phyloP scores from a whole-genome alignment of 2,329 filamentous ascomycete species.

The Tolypocladium sp. region DNA sequence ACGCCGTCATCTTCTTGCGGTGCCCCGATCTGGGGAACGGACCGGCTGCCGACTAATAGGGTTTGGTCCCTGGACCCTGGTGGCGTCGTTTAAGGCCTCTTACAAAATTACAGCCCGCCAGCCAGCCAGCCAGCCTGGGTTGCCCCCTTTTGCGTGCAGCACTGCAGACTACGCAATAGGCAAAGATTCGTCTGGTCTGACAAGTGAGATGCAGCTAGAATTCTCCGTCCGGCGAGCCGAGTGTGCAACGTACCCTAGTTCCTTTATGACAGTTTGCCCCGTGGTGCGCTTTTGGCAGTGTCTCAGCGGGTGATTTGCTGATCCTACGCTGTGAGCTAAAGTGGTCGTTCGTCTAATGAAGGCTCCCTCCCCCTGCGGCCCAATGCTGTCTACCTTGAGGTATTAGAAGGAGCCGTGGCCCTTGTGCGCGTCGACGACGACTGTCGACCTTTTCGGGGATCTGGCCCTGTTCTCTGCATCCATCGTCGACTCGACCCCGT shows the following conservation, averaged over 20 bases:
- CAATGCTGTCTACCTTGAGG: not conserved
- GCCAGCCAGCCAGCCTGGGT: no score
- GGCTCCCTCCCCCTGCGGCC: not conserved
- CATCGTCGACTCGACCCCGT: not conserved
- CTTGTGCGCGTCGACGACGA: not conserved
- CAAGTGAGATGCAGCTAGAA: not conserved
- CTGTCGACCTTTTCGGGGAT: not conserved
- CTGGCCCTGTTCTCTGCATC: not conserved
- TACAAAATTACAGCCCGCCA: no score
- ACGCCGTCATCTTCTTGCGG: not conserved
- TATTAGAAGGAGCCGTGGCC: not conserved
- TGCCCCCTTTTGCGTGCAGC: not conserved
- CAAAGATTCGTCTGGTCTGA: not conserved
- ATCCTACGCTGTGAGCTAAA: not conserved
- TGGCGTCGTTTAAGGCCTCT: no score
- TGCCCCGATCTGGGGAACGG: not conserved
- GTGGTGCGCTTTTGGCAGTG: not conserved
- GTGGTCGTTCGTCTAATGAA: not conserved
- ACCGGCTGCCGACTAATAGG: not conserved
- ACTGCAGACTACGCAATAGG: not conserved
- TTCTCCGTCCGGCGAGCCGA: not conserved
- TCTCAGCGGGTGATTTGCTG: not conserved
- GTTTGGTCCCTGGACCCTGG: no score
- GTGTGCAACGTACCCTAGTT: not conserved
- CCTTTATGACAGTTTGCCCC: not conserved